Evolutionary conservation across 2,329 filamentous ascomycete species (phyloP), one percentile per base, ranked within the genome.

Genomic region (Arthrobotrys iridis): DNA sequence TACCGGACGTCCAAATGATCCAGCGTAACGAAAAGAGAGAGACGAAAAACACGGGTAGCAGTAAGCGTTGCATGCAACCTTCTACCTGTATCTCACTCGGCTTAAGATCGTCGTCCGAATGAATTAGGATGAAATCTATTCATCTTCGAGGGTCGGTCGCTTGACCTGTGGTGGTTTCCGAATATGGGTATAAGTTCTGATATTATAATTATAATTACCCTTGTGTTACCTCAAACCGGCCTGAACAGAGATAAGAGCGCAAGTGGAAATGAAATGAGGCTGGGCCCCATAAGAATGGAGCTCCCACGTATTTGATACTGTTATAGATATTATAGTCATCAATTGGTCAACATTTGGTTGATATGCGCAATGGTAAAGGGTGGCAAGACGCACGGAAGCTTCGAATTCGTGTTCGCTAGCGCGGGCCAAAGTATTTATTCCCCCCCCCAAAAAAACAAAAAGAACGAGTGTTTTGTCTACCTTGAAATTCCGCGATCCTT

Each of bases 211-310:
- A 66, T 13, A 52, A 37, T 62, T 58, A 28, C 48, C 28, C 18
- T 72, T 70, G 65, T 70, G 65, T 60, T 60, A 70, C 65, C 65
- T 43, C 41, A 62, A 50, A 52, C 28, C 24, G 45, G 55, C 55
- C 26, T 52, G 35, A 37, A n/a, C 43, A 67, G 37, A 67, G 64
- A 68, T 68, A 68, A 68, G 64, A 50, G 46, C 22, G 40, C 15
- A 18, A 55, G 28, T 52, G 48, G 50, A 52, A 43, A 70, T 62
- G 55, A 62, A 55, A 52, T 45, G 28, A 35, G 55, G 65, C 50
- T 41, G 24, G 46, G 64, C 5, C 15, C n/a, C 30, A 55, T 18
- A 22, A 24, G 50, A 15, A 55, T 55, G 58, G 65, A 68, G 64
- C 64, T 68, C 65, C 55, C 55, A 50, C 58, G 20, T 10, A 52